Base-by-base conservation (phyloP, 2,329 filamentous ascomycete species). In the Venturia asperata region DNA sequence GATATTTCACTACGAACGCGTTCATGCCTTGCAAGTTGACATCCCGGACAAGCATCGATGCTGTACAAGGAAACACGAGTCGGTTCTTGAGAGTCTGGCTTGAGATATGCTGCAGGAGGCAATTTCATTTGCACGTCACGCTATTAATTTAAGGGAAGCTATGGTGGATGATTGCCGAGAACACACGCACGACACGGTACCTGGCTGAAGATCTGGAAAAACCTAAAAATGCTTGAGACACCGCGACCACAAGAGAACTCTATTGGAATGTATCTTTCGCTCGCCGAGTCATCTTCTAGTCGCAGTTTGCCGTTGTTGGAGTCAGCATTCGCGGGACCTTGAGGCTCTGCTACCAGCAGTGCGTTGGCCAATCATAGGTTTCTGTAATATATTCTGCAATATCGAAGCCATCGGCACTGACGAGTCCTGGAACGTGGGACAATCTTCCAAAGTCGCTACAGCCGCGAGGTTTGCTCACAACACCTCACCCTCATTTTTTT, bases 341-440 rank as follows among this genome's bases (percentile, higher is more conserved):
- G 30, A 13, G 27, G 3, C 2, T 30, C n/a, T 42, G 39, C 6
- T 21, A 19, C 19, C 15, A 43, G 10, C 34, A 42, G 10, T 21
- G 19, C 13, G 10, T 24, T 61, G 58, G 58, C 41, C 58, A 61
- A 61, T 43, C 58, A 61, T 9, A 61, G 19, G 58, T 10, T 5
- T 21, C 41, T 41, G 10, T 13, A 61, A 42, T 61, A 42, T 61
- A 61, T 41, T 61, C 34, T 61, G 58, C 34, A 61, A 61, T 61
- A 61, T 41, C 17, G 37, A 43, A 42, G 58, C 30, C 21, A 61
- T 61, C 41, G 58, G 58, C 58, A 39, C 41, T 10, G 58, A 34
- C 24, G 41, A 43, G 30, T 41, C 41, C 27, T 24, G 10, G 58
- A 42, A n/a, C 49, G 24, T 30, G 11, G 49, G 17, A 15, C 49